Conservation (phyloP, 768 basidiomycete genomes). For the Candolleomyces aberdarensis region DNA sequence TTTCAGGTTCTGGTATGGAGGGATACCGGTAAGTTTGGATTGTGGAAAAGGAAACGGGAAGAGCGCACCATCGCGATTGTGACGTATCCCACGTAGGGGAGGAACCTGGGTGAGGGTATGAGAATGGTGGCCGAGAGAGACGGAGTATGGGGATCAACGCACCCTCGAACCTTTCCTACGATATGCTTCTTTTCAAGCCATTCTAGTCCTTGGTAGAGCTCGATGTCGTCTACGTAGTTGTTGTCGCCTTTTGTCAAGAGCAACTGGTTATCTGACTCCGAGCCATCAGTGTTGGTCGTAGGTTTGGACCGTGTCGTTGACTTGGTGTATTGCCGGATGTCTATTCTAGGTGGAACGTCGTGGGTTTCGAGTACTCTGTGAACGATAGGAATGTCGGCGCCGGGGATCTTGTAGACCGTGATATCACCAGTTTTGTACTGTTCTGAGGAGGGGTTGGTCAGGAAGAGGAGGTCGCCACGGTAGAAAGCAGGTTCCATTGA, state of each 20-base stretch:
- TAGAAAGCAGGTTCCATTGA: conserved; percentile 97
- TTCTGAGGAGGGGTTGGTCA: conserved; percentile 75
- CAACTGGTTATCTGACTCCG: conserved; percentile 47
- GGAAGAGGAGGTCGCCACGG: conserved; percentile 93
- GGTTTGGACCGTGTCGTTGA: conserved; percentile 1
- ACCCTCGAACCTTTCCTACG: conserved; percentile 94
- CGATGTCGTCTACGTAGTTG: conserved; percentile 84
- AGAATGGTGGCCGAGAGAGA: background rate
- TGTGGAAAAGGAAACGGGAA: background rate
- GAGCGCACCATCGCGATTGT: conserved; percentile 89
- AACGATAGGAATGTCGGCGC: conserved; percentile 92
- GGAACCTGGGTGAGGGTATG: conserved; percentile 52
- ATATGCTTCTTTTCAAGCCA: conserved; percentile 89
- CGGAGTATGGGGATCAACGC: conserved; percentile 28
- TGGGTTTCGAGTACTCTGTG: conserved; percentile 94
- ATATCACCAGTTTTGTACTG: conserved; percentile 91
- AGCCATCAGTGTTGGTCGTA: background rate
- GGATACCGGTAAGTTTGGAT: conserved; percentile 10
- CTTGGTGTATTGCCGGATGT: conserved; percentile 18
- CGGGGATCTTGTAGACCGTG: conserved; percentile 95
- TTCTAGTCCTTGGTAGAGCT: conserved; percentile 82
- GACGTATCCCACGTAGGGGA: conserved; percentile 94
- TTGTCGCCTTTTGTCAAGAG: conserved; percentile 97
- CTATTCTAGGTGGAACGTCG: conserved; percentile 46
- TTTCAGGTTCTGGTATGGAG: background rate